Conservation (phyloP, 2,329 filamentous ascomycete genomes). For the Biscogniauxia mediterranea region DNA sequence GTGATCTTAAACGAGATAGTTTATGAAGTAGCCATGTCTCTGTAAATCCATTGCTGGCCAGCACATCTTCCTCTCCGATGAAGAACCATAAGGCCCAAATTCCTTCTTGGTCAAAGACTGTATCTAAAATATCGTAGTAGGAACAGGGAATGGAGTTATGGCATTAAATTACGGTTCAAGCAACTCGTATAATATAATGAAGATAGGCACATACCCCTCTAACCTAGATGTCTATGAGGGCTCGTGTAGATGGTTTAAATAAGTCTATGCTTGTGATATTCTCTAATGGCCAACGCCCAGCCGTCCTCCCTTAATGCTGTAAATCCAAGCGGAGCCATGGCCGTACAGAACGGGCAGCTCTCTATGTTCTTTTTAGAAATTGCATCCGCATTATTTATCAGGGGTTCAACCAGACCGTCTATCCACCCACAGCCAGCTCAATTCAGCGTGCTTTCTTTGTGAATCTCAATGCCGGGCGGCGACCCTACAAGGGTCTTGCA, state of each 20-base stretch:
- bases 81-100: no score
- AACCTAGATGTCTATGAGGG: neutral
- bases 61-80: no score
- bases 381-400: neutral
- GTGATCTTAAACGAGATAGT: neutral
- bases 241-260: neutral
- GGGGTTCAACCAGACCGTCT: conserved; percentile 1
- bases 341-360: neutral
- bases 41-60: no score
- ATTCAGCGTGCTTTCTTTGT: conserved; percentile 41
- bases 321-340: neutral
- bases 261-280: neutral
- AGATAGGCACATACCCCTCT: no score
- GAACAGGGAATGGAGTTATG: no score
- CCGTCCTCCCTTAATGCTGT: neutral
- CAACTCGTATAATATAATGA: no score
- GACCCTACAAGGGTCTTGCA: conserved; percentile 53
- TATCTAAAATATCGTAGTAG: no score
- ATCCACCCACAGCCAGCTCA: neutral
- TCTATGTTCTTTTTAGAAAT: neutral
- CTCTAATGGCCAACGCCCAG: no score
- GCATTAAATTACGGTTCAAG: no score
- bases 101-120: no score
- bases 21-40: neutral
- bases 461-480: conserved; percentile 51